phyloP scores from a whole-genome alignment of 2,329 filamentous ascomycete genomes.

The Fusarium compactum region DNA sequence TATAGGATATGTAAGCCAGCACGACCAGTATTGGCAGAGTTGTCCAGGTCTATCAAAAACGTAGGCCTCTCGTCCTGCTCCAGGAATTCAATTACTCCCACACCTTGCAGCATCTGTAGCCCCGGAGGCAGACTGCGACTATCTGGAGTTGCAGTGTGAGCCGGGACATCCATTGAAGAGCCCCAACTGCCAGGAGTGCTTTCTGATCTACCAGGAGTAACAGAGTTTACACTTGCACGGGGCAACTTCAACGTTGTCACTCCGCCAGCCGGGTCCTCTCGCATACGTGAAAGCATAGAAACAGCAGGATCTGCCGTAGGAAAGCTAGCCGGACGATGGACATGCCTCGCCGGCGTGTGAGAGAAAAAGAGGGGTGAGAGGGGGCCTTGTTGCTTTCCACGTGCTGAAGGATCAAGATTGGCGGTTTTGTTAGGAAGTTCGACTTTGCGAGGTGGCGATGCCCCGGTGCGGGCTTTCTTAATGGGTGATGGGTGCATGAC shows the following conservation, averaged over 20 bases:
- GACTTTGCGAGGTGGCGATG: slow-evolving; percentile 59
- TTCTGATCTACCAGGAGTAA: slow-evolving; percentile 61
- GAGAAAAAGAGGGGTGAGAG: slow-evolving; percentile 67
- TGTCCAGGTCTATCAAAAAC: slow-evolving; percentile 77
- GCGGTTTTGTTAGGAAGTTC: slow-evolving; percentile 53
- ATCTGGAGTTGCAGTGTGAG: slow-evolving; percentile 66
- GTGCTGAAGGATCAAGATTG: slow-evolving; percentile 43
- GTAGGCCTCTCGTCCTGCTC: slow-evolving; percentile 82
- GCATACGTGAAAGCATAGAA: slow-evolving; percentile 61
- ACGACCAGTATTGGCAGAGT: slow-evolving; percentile 65
- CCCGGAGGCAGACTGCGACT: slow-evolving; percentile 60
- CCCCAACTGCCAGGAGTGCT: slow-evolving; percentile 66
- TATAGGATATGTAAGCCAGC: slow-evolving; percentile 73
- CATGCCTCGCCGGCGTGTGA: slow-evolving; percentile 54
- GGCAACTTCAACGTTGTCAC: slow-evolving; percentile 69
- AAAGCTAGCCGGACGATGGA: slow-evolving; percentile 54
- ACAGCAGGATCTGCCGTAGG: slow-evolving; percentile 57
- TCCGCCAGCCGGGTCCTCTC: slow-evolving; percentile 57
- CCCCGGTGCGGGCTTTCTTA: slow-evolving; percentile 63
- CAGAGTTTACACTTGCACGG: slow-evolving; percentile 63
- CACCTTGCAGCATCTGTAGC: slow-evolving; percentile 68
- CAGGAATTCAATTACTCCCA: slow-evolving; percentile 78
- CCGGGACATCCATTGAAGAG: slow-evolving; percentile 66
- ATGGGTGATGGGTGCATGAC: slow-evolving; percentile 53
- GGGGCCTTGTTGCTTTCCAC: slow-evolving; percentile 52